Evolutionary conservation across 441 rosid species (phyloP).

Genomic region (Sinapis alba): DNA sequence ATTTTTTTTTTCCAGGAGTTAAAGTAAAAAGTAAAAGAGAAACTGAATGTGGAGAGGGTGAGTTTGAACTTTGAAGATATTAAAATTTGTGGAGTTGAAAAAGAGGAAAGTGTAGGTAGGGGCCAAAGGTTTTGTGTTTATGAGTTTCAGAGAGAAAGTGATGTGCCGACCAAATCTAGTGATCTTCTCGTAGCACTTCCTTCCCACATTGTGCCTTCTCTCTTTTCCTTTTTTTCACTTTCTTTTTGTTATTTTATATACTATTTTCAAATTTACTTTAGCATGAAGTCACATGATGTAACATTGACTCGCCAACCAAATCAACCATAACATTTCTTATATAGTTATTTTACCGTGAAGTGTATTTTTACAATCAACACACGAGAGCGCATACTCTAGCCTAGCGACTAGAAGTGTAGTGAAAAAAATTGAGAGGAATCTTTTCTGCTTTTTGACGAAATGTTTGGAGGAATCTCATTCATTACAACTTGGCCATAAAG

Average conservation of each 20-base stretch:
- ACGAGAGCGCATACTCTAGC: not conserved
- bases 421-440: conserved; percentile 24
- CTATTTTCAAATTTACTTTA: not conserved
- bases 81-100: conserved; percentile 22
- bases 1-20: not conserved
- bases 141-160: conserved; percentile 34
- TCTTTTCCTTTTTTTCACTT: not conserved
- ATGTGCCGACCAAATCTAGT: conserved; percentile 44
- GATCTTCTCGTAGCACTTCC: conserved; percentile 39
- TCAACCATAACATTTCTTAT: not conserved
- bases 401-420: not conserved
- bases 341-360: not conserved
- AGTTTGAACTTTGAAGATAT: conserved; percentile 13
- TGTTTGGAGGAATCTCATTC: conserved; percentile 27
- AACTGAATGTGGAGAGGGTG: conserved; percentile 41
- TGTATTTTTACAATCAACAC: conserved; percentile 20
- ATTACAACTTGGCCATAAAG: conserved; percentile 31
- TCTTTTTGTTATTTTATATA: not conserved
- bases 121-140: conserved; percentile 30
- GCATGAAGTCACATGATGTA: not conserved
- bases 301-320: conserved; percentile 15
- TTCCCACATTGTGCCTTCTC: conserved; percentile 39
- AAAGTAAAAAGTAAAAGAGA: not conserved
- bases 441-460: conserved; percentile 32
- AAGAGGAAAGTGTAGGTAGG: conserved; percentile 41